Conservation (phyloP, 257 asterid species). For the Handroanthus guayacan region DNA sequence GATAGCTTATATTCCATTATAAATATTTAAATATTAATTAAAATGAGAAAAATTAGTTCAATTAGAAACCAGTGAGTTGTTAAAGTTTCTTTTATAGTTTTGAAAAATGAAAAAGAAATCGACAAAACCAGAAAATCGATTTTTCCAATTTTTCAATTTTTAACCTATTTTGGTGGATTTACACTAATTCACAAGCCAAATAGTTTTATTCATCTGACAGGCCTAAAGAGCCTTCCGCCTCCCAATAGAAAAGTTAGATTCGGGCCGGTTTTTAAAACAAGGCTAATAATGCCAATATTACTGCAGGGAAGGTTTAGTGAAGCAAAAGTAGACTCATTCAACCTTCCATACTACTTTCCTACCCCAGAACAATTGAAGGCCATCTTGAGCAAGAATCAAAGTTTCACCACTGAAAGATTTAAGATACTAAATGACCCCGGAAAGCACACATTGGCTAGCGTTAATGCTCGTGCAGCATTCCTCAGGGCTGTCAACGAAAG, state of each 20-base stretch:
- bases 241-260: neutral
- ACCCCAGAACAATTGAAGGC: slow-evolving; percentile 36
- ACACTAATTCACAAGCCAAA: too few relatives aligned
- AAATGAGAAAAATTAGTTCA: too few relatives aligned
- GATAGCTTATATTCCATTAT: too few relatives aligned
- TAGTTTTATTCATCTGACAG: too few relatives aligned
- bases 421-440: slow-evolving; percentile 35
- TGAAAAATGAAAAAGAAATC: too few relatives aligned
- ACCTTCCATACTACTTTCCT: slow-evolving; percentile 33
- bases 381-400: slow-evolving; percentile 18
- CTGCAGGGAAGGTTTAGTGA: slow-evolving; percentile 35
- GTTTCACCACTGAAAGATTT: slow-evolving; percentile 41
- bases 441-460: neutral
- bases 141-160: too few relatives aligned
- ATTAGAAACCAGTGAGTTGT: too few relatives aligned
- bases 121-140: too few relatives aligned
- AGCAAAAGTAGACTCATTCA: slow-evolving; percentile 44
- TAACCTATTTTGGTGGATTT: too few relatives aligned
- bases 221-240: too few relatives aligned
- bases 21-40: too few relatives aligned
- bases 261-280: neutral
- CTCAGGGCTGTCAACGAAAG: slow-evolving; percentile 33
- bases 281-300: neutral
- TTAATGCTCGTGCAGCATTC: neutral
- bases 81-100: too few relatives aligned